Conservation (phyloP, 23 red algal species). For the Agarophyton chilense region DNA sequence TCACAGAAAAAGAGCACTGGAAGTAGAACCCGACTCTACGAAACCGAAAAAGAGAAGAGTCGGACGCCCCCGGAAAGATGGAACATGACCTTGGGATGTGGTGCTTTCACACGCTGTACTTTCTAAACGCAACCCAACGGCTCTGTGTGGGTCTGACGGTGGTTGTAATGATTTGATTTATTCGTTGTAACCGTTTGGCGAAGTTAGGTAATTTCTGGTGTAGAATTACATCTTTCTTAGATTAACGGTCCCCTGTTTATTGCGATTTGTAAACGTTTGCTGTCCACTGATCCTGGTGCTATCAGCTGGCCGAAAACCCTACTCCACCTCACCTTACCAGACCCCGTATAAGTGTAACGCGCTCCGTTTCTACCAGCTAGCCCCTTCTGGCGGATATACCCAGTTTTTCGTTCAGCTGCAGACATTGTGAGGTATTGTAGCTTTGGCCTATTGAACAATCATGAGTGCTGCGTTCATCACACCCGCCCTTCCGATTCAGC, state of each 20-base stretch:
- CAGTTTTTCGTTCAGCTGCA: too few relatives aligned
- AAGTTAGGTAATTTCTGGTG: neutral
- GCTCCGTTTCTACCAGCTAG: too few relatives aligned
- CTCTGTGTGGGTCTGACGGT: too few relatives aligned
- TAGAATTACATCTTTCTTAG: conserved; percentile 18
- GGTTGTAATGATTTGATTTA: neutral
- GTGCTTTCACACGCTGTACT: too few relatives aligned
- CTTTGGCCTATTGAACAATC: neutral
- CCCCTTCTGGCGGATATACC: too few relatives aligned
- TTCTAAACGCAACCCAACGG: too few relatives aligned
- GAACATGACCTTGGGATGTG: neutral
- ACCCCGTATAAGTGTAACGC: too few relatives aligned
- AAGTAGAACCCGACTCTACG: neutral
- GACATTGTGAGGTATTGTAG: too few relatives aligned
- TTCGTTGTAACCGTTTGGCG: neutral
- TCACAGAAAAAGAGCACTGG: neutral
- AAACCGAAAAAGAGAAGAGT: conserved; percentile 30
- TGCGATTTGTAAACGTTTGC: conserved; percentile 51
- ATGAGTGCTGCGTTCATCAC: conserved; percentile 9
- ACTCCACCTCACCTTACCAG: neutral
- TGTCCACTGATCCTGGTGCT: conserved; percentile 39
- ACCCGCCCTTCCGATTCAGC: conserved; percentile 1
- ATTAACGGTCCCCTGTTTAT: conserved; percentile 8
- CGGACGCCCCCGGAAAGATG: conserved; percentile 11
- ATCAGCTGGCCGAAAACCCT: neutral